Base-by-base conservation (phyloP, 106 monocot species). In the Allium cepa region DNA sequence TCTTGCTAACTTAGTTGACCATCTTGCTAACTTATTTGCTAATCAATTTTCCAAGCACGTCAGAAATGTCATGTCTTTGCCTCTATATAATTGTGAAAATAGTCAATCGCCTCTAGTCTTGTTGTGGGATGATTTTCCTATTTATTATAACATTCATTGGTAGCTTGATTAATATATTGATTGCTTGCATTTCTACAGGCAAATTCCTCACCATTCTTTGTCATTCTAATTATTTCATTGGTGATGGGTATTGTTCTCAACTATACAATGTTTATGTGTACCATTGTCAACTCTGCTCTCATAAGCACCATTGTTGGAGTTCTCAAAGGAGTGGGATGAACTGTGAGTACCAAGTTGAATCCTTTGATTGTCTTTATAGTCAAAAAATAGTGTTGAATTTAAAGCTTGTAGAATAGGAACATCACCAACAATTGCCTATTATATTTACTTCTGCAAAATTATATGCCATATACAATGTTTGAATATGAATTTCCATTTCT, bases 261-360 rank as follows among this genome's bases (percentile, higher is more conserved):
- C 77, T 92, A 60, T 74, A 97, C 92, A 9, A 92, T 97, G 96
- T 97, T 97, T 74, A 70, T 76, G 64, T 97, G 96, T 81, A 97
- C 96, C 50, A 86, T 89, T 15, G 96, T 97, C 50, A 97, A 97
- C 72, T 97, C 96, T 10, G 96, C 96, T 67, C 80, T 96, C 50
- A 96, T 92, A 26, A 96, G 91, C 14, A 96, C 96, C 56, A 96
- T 96, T 78, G 88, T 96, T 36, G 96, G 96, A 46, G 96, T 96
- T 59, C 92, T 96, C 53, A 96, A 96, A 79, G 96, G 96, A 11
- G 96, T 96, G 14, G 96, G 88, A 8, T 92, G 91, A 60, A 96
- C 91, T 28, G 96, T 92, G 69, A 83, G 83, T 77, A 57, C 63
- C 8, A 46, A 4, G 63, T 26, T 63, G 46, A 46, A 47, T 60